Conservation (phyloP, 23 red algal species). For the Agarophyton chilense region DNA sequence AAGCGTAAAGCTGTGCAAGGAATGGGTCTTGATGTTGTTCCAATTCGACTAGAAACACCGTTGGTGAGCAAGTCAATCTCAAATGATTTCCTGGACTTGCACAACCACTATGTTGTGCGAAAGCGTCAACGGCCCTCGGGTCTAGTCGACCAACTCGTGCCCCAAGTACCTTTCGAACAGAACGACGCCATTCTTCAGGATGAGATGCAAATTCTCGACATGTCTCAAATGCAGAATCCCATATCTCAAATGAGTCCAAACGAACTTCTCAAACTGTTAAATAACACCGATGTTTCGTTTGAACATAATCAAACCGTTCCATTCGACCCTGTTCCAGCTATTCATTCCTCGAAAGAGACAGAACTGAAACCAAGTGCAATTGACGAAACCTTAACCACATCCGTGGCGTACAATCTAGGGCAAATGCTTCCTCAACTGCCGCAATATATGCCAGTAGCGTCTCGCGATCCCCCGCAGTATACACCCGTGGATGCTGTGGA, state of each 20-base stretch:
- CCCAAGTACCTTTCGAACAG: background rate
- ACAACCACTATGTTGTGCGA: slow-evolving; percentile 41
- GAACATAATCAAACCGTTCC: background rate
- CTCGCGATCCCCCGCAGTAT: background rate
- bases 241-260: background rate
- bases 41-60: slow-evolving; percentile 12
- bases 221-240: background rate
- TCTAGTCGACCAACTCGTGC: background rate
- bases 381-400: background rate
- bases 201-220: background rate
- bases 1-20: slow-evolving; percentile 61
- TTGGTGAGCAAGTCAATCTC: background rate
- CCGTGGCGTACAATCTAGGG: background rate
- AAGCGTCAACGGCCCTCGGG: slow-evolving; percentile 13
- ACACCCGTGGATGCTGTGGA: background rate
- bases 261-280: background rate
- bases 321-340: background rate
- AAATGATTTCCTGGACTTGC: slow-evolving; percentile 65
- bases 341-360: background rate
- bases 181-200: background rate
- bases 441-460: background rate
- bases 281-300: background rate
- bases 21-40: slow-evolving; percentile 41
- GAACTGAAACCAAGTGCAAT: background rate
- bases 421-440: background rate